phyloP scores from a whole-genome alignment of 148 eudicot species.

The Cornus florida region DNA sequence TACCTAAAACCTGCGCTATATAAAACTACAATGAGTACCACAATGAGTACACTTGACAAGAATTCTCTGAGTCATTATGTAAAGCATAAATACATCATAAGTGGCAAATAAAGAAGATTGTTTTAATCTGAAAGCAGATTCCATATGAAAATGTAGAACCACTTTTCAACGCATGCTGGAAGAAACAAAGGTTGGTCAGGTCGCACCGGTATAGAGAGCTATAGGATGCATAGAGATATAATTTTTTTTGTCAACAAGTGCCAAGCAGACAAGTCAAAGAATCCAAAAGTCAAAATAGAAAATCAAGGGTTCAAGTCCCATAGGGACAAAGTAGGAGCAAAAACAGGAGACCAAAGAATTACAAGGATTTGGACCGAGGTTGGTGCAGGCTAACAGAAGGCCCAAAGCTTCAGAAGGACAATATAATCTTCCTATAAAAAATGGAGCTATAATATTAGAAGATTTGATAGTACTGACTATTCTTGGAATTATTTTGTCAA shows the following conservation, averaged over 20 bases:
- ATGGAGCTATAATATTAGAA: not conserved
- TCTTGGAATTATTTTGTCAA: not conserved
- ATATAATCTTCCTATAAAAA: no score
- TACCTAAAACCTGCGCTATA: not conserved
- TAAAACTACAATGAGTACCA: not conserved
- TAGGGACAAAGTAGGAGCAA: not conserved
- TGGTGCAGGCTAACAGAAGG: not conserved
- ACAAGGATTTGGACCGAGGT: not conserved
- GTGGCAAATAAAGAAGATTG: not conserved
- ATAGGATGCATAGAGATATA: not conserved
- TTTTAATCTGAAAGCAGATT: not conserved
- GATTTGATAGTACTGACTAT: not conserved
- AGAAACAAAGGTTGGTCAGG: not conserved
- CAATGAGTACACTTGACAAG: no score
- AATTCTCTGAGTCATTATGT: not conserved
- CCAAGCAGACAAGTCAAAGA: not conserved
- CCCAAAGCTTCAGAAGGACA: not conserved
- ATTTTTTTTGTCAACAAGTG: not conserved
- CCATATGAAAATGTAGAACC: not conserved
- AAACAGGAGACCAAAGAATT: not conserved
- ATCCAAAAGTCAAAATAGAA: no score
- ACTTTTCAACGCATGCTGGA: not conserved
- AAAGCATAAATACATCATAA: not conserved
- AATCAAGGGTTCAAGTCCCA: no score
- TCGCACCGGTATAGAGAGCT: no score